Base-by-base conservation (phyloP, 2,329 filamentous ascomycete species). In the Cordyceps tenuipes region DNA sequence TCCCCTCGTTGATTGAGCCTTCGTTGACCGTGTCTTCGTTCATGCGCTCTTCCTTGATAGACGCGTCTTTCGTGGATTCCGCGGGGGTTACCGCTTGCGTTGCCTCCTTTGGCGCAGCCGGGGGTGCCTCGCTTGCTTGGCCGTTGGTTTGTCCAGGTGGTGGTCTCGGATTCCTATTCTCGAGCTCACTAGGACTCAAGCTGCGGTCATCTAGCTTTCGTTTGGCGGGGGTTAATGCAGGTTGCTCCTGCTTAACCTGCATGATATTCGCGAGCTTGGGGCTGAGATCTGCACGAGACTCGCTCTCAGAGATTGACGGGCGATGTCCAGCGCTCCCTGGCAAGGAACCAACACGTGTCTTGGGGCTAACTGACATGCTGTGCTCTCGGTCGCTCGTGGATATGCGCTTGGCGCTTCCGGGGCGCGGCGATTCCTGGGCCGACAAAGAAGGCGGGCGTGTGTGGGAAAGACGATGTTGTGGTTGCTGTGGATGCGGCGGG, bases 351-450 rank as follows among this genome's bases (percentile, higher is more conserved):
- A 86, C 75, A 63, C 82, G 79, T 41, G 89, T 91, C 74, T 90
- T 91, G 34, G 90, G 90, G 70, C 89, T 93, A 55, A 93, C 84
- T 68, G 88, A 92, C 57, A 88, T 72, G 69, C 86, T 90, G 54
- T 82, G 78, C 63, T 89, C 88, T 67, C 87, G 82, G 59, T 90
- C 87, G 64, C 79, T 79, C 53, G 79, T 78, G 48, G 81, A 80
- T 61, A 79, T 76, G 48, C 79, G 78, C 68, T 82, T 72, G 71
- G 76, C 76, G 63, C 77, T 76, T 63, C 79, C 76, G 44, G 70
- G 67, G 21, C 68, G 67, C 19, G 73, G 69, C 41, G 74, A 73
- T 56, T 80, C 79, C 71, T 80, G 78, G 53, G 73, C 69, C 64
- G 73, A 73, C 59, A 78, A 73, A 57, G 72, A 74, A 62, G 70